Evolutionary conservation across 306 rosid species (phyloP), one percentile per base, ranked within the genome.

Genomic region (Cucurbita pepo): DNA sequence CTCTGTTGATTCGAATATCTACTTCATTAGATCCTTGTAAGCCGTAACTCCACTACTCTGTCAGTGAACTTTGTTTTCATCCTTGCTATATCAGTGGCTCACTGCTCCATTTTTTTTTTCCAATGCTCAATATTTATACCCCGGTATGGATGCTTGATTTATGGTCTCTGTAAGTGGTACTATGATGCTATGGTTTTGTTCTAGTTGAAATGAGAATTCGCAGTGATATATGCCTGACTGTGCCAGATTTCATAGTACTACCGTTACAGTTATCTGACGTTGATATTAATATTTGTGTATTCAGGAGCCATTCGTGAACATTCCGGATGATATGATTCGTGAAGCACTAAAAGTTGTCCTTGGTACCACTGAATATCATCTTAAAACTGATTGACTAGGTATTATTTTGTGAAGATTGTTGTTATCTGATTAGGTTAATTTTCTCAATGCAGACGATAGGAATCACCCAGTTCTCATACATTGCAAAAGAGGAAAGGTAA

Each of bases 401-500:
- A 37, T n/a, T 22, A 13, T 14, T 73, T 43, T 56, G 53, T 50
- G 10, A 30, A 34, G 37, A n/a, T 71, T 22, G 10, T 50, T 38
- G 6, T 56, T 45, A 57, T 6, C 3, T 50, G 50, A 14, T 62
- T 57, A 63, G 72, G 57, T 71, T 74, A 77, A 66, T 75, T 61
- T 76, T 48, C 65, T 56, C 74, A 72, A 57, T 80, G 83, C 88
- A 95, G 99, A 91, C 80, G 87, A 78, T 44, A 95, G 85, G 85
- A 95, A 95, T 85, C 99, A 91, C 82, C 99, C 99, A 1, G 76
- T 91, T 76, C 85, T 95, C 73, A 91, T 95, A 77, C 99, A 95
- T 81, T 95, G 99, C 59, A 95, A 95, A 82, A 74, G 99, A 45
- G 99, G 99, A 37, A 95, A 95, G 97, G 99, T 95, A 73, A 5